A percentile compares a stretch with the other conserved stretches of the same genome.
phyloP scores from a whole-genome alignment of 1,284 basidiomycete species.

The Cystobasidium pallidum region DNA sequence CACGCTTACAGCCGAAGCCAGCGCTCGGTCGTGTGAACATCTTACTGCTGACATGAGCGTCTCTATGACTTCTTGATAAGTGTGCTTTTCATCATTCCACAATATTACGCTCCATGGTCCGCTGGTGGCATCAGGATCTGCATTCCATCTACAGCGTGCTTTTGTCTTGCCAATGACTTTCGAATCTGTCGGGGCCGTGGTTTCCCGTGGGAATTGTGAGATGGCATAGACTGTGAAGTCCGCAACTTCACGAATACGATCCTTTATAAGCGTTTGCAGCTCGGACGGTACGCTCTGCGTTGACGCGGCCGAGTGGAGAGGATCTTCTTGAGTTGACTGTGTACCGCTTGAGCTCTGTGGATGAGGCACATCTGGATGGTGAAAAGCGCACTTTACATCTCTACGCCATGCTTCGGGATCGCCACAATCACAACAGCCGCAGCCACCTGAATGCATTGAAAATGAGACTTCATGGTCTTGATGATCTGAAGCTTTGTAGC shows the following conservation, averaged over 20 bases:
- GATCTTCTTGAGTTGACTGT: background rate
- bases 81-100: conserved; percentile 99
- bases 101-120: conserved; percentile 80
- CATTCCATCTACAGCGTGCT: conserved; percentile 1
- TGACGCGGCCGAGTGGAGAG: conserved; percentile 14
- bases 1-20: conserved; percentile 68
- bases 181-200: conserved; percentile 8
- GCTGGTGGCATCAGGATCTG: conserved; percentile 49
- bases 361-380: conserved; percentile 36
- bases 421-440: conserved; percentile 82
- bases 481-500: conserved; percentile 83
- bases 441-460: conserved; percentile 82
- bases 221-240: conserved; percentile 1
- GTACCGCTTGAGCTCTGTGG: conserved; percentile 23
- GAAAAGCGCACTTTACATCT: conserved; percentile 46
- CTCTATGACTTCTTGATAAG: conserved; percentile 83
- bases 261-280: conserved; percentile 26
- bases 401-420: conserved; percentile 78
- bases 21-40: conserved; percentile 67
- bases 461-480: conserved; percentile 82
- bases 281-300: conserved; percentile 35
- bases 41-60: conserved; percentile 69
- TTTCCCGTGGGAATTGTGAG: conserved; percentile 19
- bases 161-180: conserved; percentile 1
- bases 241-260: conserved; percentile 17